Conservation (phyloP, 2,329 filamentous ascomycete genomes). For the Ophiostoma perfectum region DNA sequence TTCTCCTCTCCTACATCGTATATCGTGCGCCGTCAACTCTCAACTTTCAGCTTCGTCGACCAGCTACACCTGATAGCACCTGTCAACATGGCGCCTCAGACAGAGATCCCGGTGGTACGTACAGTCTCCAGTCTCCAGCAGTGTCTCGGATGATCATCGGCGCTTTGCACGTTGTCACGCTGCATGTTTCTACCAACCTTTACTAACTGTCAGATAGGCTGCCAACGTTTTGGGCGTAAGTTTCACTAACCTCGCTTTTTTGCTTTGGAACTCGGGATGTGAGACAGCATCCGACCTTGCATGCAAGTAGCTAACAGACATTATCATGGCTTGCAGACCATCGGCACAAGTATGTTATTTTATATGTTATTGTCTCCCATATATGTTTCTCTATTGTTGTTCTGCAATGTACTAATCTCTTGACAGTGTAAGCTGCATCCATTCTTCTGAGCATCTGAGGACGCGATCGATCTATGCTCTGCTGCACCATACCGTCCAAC, state of each 20-base stretch:
- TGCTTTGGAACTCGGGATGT: background rate
- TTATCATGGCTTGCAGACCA: slow-evolving; percentile 27
- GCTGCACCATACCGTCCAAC: no score
- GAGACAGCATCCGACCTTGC: background rate
- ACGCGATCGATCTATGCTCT: no score
- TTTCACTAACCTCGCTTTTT: slow-evolving; percentile 18
- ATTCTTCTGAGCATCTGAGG: no score
- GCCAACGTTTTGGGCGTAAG: slow-evolving; percentile 40
- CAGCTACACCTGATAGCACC: background rate
- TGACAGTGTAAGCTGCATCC: background rate
- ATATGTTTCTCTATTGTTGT: no score
- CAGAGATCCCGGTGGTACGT: slow-evolving; percentile 31
- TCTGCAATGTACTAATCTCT: no score
- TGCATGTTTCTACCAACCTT: background rate
- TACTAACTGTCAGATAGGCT: slow-evolving; percentile 27
- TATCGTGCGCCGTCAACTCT: no score
- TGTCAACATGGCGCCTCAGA: slow-evolving; percentile 31
- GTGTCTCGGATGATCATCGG: background rate
- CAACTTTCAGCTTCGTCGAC: background rate
- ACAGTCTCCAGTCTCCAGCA: background rate
- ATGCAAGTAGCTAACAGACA: background rate
- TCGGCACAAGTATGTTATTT: slow-evolving; percentile 31
- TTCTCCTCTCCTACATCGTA: background rate
- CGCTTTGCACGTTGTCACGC: background rate
- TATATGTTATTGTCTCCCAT: background rate